Percentiles rank a stretch among this genome's conserved stretches.
These are phyloP conservation scores for Phytophthora kernoviae DNA, from an alignment of 352 stramenopile genomes.

Conservation along the genomic window DNA sequence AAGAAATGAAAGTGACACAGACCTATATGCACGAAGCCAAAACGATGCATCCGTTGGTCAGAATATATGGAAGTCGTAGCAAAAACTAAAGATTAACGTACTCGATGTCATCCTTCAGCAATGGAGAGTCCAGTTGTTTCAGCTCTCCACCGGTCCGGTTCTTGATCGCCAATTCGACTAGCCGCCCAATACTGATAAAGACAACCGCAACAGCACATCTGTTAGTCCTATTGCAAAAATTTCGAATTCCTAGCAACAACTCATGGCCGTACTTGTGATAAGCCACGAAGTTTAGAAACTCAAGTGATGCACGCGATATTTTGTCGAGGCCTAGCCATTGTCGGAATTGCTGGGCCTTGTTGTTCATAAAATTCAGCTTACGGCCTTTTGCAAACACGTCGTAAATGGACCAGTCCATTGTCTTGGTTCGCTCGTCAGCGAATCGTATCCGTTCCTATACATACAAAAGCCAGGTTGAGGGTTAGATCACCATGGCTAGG, in stretches of 20 bases:
- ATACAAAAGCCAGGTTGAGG: slow-evolving; percentile 1
- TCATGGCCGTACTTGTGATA: slow-evolving; percentile 75
- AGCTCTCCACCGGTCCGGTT: slow-evolving; percentile 59
- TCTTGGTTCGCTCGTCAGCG: slow-evolving; percentile 79
- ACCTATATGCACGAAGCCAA: slow-evolving; percentile 14
- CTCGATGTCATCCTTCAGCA: slow-evolving; percentile 70
- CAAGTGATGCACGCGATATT: slow-evolving; percentile 72
- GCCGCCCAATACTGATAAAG: slow-evolving; percentile 65
- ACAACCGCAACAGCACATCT: neutral
- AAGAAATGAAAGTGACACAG: slow-evolving; percentile 36
- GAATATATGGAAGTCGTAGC: neutral
- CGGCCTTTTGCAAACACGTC: slow-evolving; percentile 77
- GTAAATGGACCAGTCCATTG: slow-evolving; percentile 87
- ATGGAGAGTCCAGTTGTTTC: slow-evolving; percentile 48
- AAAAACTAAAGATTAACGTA: slow-evolving; percentile 26
- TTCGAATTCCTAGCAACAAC: neutral
- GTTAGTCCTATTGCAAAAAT: neutral
- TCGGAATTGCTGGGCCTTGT: slow-evolving; percentile 65
- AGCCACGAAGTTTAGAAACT: slow-evolving; percentile 88
- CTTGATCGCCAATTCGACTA: slow-evolving; percentile 87
- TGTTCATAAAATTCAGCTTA: slow-evolving; percentile 87
- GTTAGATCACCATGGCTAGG: neutral
- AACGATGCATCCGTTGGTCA: neutral
- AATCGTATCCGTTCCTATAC: slow-evolving; percentile 82
- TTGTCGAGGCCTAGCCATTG: slow-evolving; percentile 73